These are phyloP conservation scores for Delonix regia DNA, from an alignment of 306 rosid genomes.

Conservation along the genomic window DNA sequence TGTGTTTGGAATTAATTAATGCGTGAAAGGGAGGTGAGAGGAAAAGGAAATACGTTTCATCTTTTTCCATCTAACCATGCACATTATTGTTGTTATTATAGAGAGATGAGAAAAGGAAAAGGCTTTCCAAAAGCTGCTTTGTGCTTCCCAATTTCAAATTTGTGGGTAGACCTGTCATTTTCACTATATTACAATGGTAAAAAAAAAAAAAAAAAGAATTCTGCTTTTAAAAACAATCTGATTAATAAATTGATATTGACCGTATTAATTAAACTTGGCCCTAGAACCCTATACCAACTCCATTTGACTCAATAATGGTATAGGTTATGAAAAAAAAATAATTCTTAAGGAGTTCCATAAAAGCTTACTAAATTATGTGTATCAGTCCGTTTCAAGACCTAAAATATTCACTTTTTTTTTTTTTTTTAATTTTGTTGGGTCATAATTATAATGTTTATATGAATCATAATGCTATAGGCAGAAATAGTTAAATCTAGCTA, in stretches of 20 bases:
- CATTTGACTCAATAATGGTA: constrained; percentile 41
- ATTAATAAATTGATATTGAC: constrained; percentile 37
- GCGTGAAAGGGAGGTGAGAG: constrained; percentile 50
- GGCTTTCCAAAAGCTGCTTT: constrained; percentile 69
- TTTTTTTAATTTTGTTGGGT: no score
- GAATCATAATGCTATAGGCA: constrained; percentile 29
- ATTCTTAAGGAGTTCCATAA: neutral
- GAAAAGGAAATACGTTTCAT: constrained; percentile 55
- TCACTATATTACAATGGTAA: constrained; percentile 38
- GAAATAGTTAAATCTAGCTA: constrained; percentile 41
- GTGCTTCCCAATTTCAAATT: constrained; percentile 48
- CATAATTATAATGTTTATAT: neutral
- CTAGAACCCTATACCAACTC: constrained; percentile 45
- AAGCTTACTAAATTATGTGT: neutral
- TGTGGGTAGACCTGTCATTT: constrained; percentile 57
- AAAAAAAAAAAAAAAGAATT: constrained; percentile 2
- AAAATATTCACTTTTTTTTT: neutral
- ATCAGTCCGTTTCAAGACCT: neutral
- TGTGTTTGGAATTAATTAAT: constrained; percentile 40
- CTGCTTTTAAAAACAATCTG: constrained; percentile 31
- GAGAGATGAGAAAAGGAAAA: constrained; percentile 45
- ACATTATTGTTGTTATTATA: constrained; percentile 46
- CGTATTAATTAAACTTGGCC: constrained; percentile 28
- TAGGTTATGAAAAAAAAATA: neutral
- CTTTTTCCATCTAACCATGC: constrained; percentile 63